phyloP scores from a whole-genome alignment of 768 basidiomycete genomes.

The Holtermannia corniformis region DNA sequence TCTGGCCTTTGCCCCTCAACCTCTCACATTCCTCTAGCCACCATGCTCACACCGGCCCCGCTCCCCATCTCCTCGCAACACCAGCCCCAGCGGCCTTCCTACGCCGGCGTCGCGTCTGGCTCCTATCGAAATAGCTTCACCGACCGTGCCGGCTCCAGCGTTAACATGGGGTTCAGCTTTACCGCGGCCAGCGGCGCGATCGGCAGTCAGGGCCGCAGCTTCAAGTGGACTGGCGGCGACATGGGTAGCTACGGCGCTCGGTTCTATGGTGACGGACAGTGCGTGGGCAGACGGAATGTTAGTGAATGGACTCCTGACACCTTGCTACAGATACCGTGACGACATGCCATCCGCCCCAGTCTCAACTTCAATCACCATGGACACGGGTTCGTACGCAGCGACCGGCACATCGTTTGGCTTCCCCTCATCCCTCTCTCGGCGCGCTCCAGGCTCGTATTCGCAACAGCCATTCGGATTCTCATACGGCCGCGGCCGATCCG shows the following conservation, averaged over 20 bases:
- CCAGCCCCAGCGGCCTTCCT: neutral
- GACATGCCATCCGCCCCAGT: constrained; percentile 26
- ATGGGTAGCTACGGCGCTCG: constrained; percentile 32
- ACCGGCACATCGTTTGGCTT: constrained; percentile 26
- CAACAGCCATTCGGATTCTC: constrained; percentile 22
- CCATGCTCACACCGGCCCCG: neutral
- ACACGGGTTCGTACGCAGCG: constrained; percentile 24
- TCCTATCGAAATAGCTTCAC: neutral
- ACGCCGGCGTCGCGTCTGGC: neutral
- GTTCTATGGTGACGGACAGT: constrained; percentile 32
- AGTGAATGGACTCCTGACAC: neutral
- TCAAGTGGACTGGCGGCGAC: constrained; percentile 15
- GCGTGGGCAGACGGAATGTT: constrained; percentile 7
- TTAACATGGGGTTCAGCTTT: constrained; percentile 33
- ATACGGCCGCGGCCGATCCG: constrained; percentile 24
- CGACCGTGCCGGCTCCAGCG: neutral
- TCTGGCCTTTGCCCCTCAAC: too few relatives aligned
- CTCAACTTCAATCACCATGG: constrained; percentile 34
- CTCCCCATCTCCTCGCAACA: neutral
- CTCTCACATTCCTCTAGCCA: neutral
- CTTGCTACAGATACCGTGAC: constrained; percentile 5
- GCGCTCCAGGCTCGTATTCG: constrained; percentile 26
- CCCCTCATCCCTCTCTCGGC: constrained; percentile 28
- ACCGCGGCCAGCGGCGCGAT: constrained; percentile 18
- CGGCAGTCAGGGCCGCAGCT: constrained; percentile 4